phyloP scores from a whole-genome alignment of 495 filamentous ascomycete species.

The Aspergillus asperescens region DNA sequence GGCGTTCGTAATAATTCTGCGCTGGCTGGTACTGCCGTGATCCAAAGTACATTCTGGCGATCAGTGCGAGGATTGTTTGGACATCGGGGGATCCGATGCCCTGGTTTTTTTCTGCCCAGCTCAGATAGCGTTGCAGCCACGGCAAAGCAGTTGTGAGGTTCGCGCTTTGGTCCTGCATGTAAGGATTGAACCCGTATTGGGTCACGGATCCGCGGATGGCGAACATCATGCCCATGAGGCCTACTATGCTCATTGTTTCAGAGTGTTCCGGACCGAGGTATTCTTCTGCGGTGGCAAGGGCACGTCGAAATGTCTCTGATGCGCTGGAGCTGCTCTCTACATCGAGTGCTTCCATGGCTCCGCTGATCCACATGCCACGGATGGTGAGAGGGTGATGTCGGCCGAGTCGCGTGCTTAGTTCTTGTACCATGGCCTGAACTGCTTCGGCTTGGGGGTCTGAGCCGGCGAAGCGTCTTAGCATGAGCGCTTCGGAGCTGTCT shows the following conservation, averaged over 20 bases:
- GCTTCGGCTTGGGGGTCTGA: slow-evolving; percentile 10
- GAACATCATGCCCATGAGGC: slow-evolving; percentile 33
- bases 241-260: slow-evolving; percentile 28
- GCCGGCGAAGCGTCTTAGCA: slow-evolving; percentile 17
- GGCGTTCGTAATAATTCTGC: slow-evolving; percentile 29
- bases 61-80: slow-evolving; percentile 20
- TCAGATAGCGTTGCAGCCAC: slow-evolving; percentile 30
- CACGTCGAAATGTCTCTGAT: slow-evolving; percentile 33
- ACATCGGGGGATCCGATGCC: slow-evolving; percentile 26
- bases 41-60: slow-evolving; percentile 27
- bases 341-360: slow-evolving; percentile 20
- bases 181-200: not conserved
- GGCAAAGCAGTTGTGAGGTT: slow-evolving; percentile 23
- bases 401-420: slow-evolving; percentile 22
- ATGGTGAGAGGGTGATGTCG: slow-evolving; percentile 25
- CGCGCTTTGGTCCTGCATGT: not conserved
- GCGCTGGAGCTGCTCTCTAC: slow-evolving; percentile 17
- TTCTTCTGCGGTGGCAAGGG: slow-evolving; percentile 32
- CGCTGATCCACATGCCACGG: slow-evolving; percentile 25
- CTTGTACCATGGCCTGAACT: slow-evolving; percentile 19
- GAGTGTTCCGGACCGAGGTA: slow-evolving; percentile 26
- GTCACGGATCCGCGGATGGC: slow-evolving; percentile 15
- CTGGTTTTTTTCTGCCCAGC: slow-evolving; percentile 27
- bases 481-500: slow-evolving; percentile 4
- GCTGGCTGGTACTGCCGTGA: slow-evolving; percentile 24